Evolutionary conservation across 495 filamentous ascomycete species (phyloP), one percentile per base, ranked within the genome.

Genomic region (Aspergillus asperescens): DNA sequence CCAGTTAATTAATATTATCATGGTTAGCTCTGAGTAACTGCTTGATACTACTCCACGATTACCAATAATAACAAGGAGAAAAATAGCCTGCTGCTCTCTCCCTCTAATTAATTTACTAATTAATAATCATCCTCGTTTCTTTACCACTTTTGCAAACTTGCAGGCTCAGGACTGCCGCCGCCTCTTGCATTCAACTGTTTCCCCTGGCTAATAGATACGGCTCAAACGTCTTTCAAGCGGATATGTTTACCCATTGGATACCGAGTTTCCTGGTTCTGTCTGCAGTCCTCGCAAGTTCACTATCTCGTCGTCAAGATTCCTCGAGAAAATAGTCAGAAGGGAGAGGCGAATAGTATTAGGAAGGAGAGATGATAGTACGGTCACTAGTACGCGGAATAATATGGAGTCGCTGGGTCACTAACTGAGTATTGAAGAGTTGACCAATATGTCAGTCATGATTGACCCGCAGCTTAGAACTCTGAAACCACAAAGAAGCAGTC

Each of bases 261-360:
- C 44, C 38, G 18, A 41, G 25, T 44, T 7, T 45, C 39, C 24
- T 41, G 10, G 35, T 49, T 32, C 28, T 47, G 22, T 22, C 24
- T 10, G 16, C 44, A 25, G 22, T 25, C 7, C 28, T 12, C 2
- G n/a, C n/a, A 15, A 28, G 20, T 20, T 27, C 7, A 13, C n/a
- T 50, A 12, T 48, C 10, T 24, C 25, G 32, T 38, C 32, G 19
- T 20, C 31, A 27, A 23, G 24, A 35, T 52, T 45, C 46, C 27
- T 48, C 49, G 57, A 45, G 39, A 50, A 24, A 55, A 52, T 45
- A 51, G n/a, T n/a, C 41, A 55, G 12, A 38, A 27, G 28, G 28
- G 35, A 35, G 23, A 35, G 23, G 57, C 58, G 58, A 61, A 57
- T 54, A 61, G 57, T 34, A 61, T 43, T 57, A 61, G 58, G 58